Evolutionary conservation across 768 basidiomycete genomes (phyloP), one percentile per base, ranked within the genome.

Genomic region (Boletus sp.): DNA sequence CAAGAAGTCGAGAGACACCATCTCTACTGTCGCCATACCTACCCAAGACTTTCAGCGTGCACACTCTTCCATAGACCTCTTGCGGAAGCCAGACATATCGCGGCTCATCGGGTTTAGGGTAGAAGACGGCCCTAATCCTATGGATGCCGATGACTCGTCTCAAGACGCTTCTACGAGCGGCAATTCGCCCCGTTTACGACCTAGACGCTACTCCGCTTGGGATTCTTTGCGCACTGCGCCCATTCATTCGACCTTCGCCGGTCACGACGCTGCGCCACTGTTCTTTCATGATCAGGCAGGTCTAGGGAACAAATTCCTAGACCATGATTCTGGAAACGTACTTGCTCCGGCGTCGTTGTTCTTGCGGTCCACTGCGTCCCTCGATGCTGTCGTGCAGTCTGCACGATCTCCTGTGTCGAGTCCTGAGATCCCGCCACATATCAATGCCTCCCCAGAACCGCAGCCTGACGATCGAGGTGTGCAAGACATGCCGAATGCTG

Each of bases 51-150:
- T 56, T 37, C 67, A 70, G 30, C 69, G 69, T 47, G 60, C 73
- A 18, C 64, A 64, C 56, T 75, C 74, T 48, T 76, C 74, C 9
- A 60, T 74, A 48, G 75, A 78, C 61, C 56, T 70, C 46, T 45
- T 63, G 52, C 67, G 60, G 35, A 66, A 66, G 50, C 67, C 68
- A 12, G 63, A 59, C 57, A 40, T 71, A n/a, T 63, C 63, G 11
- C 60, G 44, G 4, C 44, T 71, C 58, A 47, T 64, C 61, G 64
- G 66, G 37, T 60, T 67, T 51, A 67, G 58, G 60, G 55, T 45
- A 46, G 63, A 64, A 40, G 62, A 60, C 57, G 53, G 59, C 39
- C 61, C 64, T 39, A 68, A 42, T 58, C 61, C 64, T 37, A 68
- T 64, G 58, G 71, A 73, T 18, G 53, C 71, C 37, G 72, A 72